Evolutionary conservation across 306 rosid genomes (phyloP).

Genomic region (Lotus japonicus): DNA sequence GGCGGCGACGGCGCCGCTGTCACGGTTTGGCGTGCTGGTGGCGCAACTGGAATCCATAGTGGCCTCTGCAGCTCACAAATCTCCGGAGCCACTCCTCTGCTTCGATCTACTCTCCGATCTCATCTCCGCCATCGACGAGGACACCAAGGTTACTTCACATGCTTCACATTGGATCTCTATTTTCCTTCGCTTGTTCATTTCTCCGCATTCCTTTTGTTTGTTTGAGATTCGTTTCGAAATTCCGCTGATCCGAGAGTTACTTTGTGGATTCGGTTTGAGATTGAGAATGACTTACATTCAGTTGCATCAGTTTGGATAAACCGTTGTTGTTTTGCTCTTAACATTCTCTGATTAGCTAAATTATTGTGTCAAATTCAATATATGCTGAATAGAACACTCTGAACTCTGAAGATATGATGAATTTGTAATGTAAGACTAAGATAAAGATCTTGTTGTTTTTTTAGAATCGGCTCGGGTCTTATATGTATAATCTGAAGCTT

Average conservation of each 20-base stretch:
- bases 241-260: conserved; percentile 10
- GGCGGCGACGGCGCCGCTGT: conserved; percentile 59
- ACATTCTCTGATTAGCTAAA: not conserved
- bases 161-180: not conserved
- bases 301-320: conserved; percentile 4
- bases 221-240: not conserved
- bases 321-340: not conserved
- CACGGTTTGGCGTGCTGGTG: conserved; percentile 90
- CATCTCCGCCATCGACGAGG: conserved; percentile 81
- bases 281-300: conserved; percentile 1
- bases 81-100: conserved; percentile 92
- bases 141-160: conserved; percentile 56
- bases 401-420: too few relatives aligned
- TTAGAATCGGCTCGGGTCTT: too few relatives aligned
- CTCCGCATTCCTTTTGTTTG: not conserved
- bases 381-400: not conserved
- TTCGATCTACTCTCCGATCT: conserved; percentile 99
- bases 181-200: not conserved
- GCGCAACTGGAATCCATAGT: conserved; percentile 97
- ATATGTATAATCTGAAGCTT: too few relatives aligned
- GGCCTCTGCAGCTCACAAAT: conserved; percentile 66
- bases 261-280: not conserved
- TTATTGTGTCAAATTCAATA: not conserved
- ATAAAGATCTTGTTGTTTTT: too few relatives aligned
- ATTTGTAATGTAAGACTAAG: not conserved